Evolutionary conservation across 2,329 filamentous ascomycete species (phyloP), one percentile per base, ranked within the genome.

Genomic region (Dothideomycetidae sp.): DNA sequence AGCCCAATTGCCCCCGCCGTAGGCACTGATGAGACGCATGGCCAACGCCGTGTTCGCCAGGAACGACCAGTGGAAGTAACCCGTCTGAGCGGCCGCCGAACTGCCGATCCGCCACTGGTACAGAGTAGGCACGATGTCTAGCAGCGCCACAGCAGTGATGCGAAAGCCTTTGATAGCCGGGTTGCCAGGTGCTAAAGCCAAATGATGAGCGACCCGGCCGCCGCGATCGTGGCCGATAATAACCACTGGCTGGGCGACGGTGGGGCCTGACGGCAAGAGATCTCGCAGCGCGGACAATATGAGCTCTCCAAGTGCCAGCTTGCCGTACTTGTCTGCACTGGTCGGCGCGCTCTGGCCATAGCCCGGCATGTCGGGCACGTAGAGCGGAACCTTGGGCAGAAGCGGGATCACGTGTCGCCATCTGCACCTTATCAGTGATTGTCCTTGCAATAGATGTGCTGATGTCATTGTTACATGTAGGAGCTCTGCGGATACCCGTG

Each of bases 51-150:
- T 19, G 39, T 63, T 64, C 5, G 62, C 61, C 2, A 66, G 51
- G n/a, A 66, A 51, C 2, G 61, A 50, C 62, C 62, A 65, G 49
- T 66, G 61, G 47, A 58, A 64, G 40, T 52, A 54, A 2, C 46
- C 47, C 5, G 44, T 42, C 7, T 49, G 41, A 13, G 51, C 46
- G 3, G 43, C 43, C 7, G 58, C 51, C 26, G 54, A 41, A 3
- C 45, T 32, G 32, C 60, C 55, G 3, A 46, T 48, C 5, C 49
- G 40, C 55, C 60, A 65, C 46, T 63, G 60, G 1, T 50, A 48
- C 17, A 54, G 43, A 5, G 58, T 62, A 5, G 59, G 62, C 3
- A 64, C 50, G 37, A 64, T 63, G 43, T 65, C 62, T 11, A 63
- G 41, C 10, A 65, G 43, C 5, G 55, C 47, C 0, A 53, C 44